These are phyloP conservation scores for Arachnomyces sp. DNA, from an alignment of 2,329 filamentous ascomycete genomes.

Conservation along the genomic window DNA sequence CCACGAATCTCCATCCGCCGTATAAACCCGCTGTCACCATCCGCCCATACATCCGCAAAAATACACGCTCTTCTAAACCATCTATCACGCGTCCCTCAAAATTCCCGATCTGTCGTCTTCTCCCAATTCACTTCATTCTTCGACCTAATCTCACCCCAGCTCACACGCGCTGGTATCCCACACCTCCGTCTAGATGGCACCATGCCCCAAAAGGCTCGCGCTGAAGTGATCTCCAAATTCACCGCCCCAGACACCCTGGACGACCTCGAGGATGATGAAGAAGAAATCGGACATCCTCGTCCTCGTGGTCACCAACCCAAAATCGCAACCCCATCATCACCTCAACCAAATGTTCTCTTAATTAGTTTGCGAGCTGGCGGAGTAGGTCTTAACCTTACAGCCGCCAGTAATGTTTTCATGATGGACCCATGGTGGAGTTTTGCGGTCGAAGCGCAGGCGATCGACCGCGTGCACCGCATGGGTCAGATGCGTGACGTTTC, in stretches of 20 bases:
- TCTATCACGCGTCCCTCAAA: constrained; percentile 62
- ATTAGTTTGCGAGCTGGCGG: constrained; percentile 84
- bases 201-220: constrained; percentile 78
- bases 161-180: constrained; percentile 62
- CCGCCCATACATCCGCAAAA: constrained; percentile 64
- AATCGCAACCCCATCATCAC: constrained; percentile 9
- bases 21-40: constrained; percentile 55
- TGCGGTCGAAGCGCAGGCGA: constrained; percentile 91
- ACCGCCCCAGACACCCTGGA: constrained; percentile 35
- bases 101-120: constrained; percentile 85
- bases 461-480: constrained; percentile 96
- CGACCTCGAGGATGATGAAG: constrained; percentile 27
- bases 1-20: constrained; percentile 54
- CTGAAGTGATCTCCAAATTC: constrained; percentile 71
- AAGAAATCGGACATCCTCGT: constrained; percentile 14
- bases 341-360: constrained; percentile 54
- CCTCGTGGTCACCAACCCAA: background rate
- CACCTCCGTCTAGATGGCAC: constrained; percentile 86
- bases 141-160: constrained; percentile 76
- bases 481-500: constrained; percentile 80
- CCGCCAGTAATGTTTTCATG: constrained; percentile 86
- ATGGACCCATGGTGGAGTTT: constrained; percentile 99
- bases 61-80: constrained; percentile 71
- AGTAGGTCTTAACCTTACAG: constrained; percentile 86
- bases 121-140: constrained; percentile 97